phyloP scores from a whole-genome alignment of 768 basidiomycete species.

The Tulasnella sp. region DNA sequence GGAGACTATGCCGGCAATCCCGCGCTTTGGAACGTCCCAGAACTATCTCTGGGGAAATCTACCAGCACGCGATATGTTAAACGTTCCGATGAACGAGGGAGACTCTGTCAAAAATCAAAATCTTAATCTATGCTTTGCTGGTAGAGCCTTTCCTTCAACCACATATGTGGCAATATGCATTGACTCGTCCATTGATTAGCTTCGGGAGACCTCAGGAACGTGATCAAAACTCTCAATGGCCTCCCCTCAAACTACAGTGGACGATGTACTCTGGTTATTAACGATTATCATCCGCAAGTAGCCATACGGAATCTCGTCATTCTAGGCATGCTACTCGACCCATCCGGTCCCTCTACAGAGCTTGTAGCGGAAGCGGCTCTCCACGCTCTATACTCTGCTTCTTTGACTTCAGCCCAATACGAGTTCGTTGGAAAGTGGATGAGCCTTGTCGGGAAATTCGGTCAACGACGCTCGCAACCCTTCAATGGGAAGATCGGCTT shows the following conservation, averaged over 20 bases:
- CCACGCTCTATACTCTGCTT: slow-evolving; percentile 56
- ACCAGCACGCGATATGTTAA: slow-evolving; percentile 46
- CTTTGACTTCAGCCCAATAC: slow-evolving; percentile 47
- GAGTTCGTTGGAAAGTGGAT: slow-evolving; percentile 40
- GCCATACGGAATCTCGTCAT: slow-evolving; percentile 52
- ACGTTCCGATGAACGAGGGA: slow-evolving; percentile 41
- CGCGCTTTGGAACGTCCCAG: neutral
- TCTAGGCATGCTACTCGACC: slow-evolving; percentile 49
- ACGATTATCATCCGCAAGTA: slow-evolving; percentile 47
- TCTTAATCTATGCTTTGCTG: slow-evolving; percentile 19
- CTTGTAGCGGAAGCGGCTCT: slow-evolving; percentile 52
- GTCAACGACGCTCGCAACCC: slow-evolving; percentile 27
- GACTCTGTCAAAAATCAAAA: neutral
- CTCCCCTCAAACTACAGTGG: slow-evolving; percentile 52
- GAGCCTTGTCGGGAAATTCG: slow-evolving; percentile 37
- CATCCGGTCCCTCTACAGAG: slow-evolving; percentile 41
- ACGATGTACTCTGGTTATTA: slow-evolving; percentile 48
- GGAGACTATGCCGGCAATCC: slow-evolving; percentile 20
- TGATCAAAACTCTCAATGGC: slow-evolving; percentile 50
- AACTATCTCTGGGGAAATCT: slow-evolving; percentile 44
- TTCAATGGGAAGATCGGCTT: neutral
- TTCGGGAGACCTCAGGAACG: slow-evolving; percentile 55
- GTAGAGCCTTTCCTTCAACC: neutral
- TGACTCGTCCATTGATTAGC: slow-evolving; percentile 42
- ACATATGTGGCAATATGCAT: slow-evolving; percentile 28